These are phyloP conservation scores for Epichloe glyceriae DNA, from an alignment of 2,329 filamentous ascomycete species.

Conservation along the genomic window DNA sequence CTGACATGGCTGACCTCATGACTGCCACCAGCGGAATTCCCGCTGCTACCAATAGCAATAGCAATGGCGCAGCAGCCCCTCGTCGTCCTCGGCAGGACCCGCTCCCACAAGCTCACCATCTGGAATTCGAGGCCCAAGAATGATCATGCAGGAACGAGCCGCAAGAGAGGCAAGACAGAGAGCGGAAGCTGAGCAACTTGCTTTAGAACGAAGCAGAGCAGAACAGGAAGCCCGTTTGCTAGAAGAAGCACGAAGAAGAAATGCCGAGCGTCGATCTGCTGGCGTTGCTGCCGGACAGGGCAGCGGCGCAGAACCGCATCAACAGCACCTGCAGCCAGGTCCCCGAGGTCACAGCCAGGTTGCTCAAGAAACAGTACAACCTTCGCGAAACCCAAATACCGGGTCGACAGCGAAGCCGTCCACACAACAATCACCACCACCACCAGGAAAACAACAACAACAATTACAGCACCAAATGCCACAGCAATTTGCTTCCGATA, in stretches of 20 bases:
- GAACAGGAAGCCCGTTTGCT: slow-evolving; percentile 42
- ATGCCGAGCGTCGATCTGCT: slow-evolving; percentile 49
- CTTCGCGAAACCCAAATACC: slow-evolving; percentile 6
- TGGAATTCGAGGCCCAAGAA: slow-evolving; percentile 69
- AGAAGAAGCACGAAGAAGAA: slow-evolving; percentile 42
- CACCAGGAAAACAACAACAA: not conserved
- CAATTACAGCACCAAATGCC: not conserved
- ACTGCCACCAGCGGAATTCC: slow-evolving; percentile 44
- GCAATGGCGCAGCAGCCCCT: slow-evolving; percentile 34
- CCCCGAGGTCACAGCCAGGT: slow-evolving; percentile 18
- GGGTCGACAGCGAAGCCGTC: slow-evolving; percentile 7
- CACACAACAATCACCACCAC: slow-evolving; percentile 8
- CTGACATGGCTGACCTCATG: slow-evolving; percentile 76
- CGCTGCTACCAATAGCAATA: slow-evolving; percentile 32
- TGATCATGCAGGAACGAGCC: slow-evolving; percentile 80
- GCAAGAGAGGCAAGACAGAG: slow-evolving; percentile 61
- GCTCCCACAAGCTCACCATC: slow-evolving; percentile 41
- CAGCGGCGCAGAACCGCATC: slow-evolving; percentile 17
- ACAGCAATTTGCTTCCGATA: not conserved
- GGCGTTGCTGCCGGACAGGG: slow-evolving; percentile 28
- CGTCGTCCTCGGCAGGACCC: slow-evolving; percentile 33
- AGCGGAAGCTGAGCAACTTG: slow-evolving; percentile 49
- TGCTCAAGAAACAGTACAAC: slow-evolving; percentile 13
- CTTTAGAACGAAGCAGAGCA: slow-evolving; percentile 41
- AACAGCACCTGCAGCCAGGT: slow-evolving; percentile 15